Evolutionary conservation across 768 basidiomycete genomes (phyloP), one percentile per base, ranked within the genome.

Genomic region (Agaricus subrufescens): DNA sequence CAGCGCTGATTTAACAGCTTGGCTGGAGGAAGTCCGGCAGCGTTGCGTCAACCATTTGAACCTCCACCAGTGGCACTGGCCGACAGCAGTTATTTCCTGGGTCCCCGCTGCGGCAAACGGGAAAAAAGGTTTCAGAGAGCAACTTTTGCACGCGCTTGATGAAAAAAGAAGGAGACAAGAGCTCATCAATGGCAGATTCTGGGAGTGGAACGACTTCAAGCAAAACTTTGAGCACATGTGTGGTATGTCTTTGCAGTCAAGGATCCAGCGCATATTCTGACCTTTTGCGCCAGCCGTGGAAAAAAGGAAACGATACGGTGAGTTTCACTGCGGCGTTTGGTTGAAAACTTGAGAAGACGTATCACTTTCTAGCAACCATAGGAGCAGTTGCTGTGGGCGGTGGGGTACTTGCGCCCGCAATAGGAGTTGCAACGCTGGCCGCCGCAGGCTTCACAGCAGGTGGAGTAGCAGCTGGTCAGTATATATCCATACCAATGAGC

Each of bases 371-470:
- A 19, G 19, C 19, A 19, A 19, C 19, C 19, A 19, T 19, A 19
- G 19, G 15, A 42, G 29, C 12, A n/a, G 43, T 34, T 2, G 26
- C 43, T 14, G 52, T 38, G 12, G 52, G 43, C 44, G 37, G 52
- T 8, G 52, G 19, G 10, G 37, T 51, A 3, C 29, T 51, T 27
- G 4, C 46, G 15, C 49, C 50, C 8, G 10, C 43, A 0, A 37
- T 45, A 15, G 56, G 50, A 9, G n/a, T 37, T 19, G 30, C 50
- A 19, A 19, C 26, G 4, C 30, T 57, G n/a, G 44, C 45, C 3
- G 56, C 30, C 29, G 11, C 37, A 3, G 56, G 56, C 14, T 58
- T 58, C 40, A 58, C 58, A 2, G 5, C 52, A 6, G 37, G 44
- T 15, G 57, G 50, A 11, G 58, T 54, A 11, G 52, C 47, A 23